These are phyloP conservation scores for Fonsecaea pedrosoi DNA, from an alignment of 2,329 filamentous ascomycete species.

Conservation along the genomic window DNA sequence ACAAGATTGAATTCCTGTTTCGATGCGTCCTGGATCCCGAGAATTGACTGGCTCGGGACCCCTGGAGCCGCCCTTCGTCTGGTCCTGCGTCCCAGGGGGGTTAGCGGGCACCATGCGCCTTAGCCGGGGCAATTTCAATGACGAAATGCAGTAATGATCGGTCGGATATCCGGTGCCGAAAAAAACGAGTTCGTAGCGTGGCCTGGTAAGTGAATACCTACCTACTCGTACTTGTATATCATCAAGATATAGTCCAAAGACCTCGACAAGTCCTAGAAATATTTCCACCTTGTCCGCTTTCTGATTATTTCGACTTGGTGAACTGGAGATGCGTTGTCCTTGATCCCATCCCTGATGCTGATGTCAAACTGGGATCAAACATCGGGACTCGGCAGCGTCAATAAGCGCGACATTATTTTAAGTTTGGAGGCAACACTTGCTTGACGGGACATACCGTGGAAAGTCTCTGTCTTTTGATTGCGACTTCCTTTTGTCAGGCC, in stretches of 20 bases:
- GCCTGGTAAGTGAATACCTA: neutral
- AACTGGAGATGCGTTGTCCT: neutral
- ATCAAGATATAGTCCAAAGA: neutral
- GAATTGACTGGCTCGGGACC: neutral
- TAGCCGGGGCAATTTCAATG: constrained; percentile 5
- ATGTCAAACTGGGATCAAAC: constrained; percentile 15
- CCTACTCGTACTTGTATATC: neutral
- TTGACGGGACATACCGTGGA: neutral
- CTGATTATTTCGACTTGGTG: neutral
- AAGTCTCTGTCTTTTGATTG: neutral
- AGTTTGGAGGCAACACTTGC: neutral
- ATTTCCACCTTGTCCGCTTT: neutral
- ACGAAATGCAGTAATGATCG: constrained; percentile 21
- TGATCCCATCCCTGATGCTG: neutral
- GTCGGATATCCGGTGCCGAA: constrained; percentile 20
- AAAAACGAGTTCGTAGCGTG: neutral
- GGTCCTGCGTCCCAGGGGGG: neutral
- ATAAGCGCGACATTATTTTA: constrained; percentile 6
- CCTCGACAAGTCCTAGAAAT: neutral
- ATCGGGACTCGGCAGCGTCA: constrained; percentile 18
- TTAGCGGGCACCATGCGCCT: constrained; percentile 11
- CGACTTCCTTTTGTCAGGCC: neutral
- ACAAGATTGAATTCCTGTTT: constrained; percentile 15
- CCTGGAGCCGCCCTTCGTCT: constrained; percentile 3
- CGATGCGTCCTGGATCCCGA: neutral